Evolutionary conservation across 441 rosid genomes (phyloP).

Genomic region (Hura crepitans): DNA sequence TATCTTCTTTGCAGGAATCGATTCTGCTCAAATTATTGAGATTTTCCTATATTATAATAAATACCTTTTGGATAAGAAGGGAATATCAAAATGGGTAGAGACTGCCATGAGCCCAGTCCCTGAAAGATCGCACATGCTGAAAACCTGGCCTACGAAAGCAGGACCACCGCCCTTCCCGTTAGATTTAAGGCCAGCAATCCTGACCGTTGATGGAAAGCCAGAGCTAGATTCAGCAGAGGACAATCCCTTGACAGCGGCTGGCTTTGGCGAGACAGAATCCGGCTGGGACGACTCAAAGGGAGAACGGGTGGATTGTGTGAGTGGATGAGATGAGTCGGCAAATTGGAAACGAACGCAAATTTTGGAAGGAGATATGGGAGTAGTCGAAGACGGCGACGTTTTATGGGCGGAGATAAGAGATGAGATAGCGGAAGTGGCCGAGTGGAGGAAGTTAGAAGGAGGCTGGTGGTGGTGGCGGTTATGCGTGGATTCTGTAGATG

Average conservation of each 20-base stretch:
- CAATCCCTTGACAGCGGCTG: conserved; percentile 40
- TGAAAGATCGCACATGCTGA: conserved; percentile 94
- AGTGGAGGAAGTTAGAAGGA: conserved; percentile 41
- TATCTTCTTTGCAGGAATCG: background rate
- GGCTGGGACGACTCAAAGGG: conserved; percentile 32
- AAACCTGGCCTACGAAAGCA: conserved; percentile 91
- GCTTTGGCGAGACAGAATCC: conserved; percentile 43
- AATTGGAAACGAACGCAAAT: conserved; percentile 52
- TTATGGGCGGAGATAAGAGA: conserved; percentile 40
- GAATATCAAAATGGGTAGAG: conserved; percentile 79
- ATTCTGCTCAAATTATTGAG: background rate
- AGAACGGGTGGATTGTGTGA: conserved; percentile 20
- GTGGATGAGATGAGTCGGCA: conserved; percentile 34
- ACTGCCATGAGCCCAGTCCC: conserved; percentile 96
- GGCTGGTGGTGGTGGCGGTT: conserved; percentile 28
- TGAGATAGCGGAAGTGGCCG: conserved; percentile 36
- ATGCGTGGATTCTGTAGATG: conserved; percentile 35
- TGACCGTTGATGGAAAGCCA: conserved; percentile 73
- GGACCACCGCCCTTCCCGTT: conserved; percentile 70
- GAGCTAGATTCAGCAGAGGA: conserved; percentile 52
- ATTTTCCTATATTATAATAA: background rate
- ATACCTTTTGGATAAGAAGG: conserved; percentile 78
- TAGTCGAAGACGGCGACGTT: conserved; percentile 29
- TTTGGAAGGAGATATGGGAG: conserved; percentile 42
- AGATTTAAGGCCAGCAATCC: conserved; percentile 63